A percentile compares a stretch with the other conserved stretches of the same genome.
Evolutionary conservation across 768 basidiomycete genomes (phyloP).

Genomic region (Porpolomopsis calyptriformis): DNA sequence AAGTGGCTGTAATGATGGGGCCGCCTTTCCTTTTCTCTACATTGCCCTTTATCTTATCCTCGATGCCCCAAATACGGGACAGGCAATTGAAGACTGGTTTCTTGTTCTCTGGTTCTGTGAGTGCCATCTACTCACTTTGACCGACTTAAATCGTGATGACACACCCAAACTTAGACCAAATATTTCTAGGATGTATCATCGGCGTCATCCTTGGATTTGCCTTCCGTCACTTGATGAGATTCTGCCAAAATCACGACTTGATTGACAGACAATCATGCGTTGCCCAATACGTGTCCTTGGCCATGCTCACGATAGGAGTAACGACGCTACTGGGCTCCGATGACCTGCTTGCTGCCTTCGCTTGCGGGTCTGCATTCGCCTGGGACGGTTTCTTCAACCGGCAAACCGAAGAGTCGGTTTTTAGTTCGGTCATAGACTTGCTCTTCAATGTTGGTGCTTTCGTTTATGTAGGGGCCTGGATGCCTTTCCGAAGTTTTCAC

Average conservation of each 20-base stretch:
- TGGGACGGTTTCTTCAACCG: constrained; percentile 94
- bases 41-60: constrained; percentile 81
- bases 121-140: constrained; percentile 18
- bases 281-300: constrained; percentile 81
- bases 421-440: constrained; percentile 92
- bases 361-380: constrained; percentile 91
- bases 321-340: constrained; percentile 82
- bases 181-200: constrained; percentile 63
- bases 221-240: constrained; percentile 88
- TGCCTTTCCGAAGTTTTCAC: constrained; percentile 79
- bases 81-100: constrained; percentile 82
- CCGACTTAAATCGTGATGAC: constrained; percentile 8
- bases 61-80: constrained; percentile 43
- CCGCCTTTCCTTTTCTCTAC: constrained; percentile 90
- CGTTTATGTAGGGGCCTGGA: constrained; percentile 95
- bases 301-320: constrained; percentile 75
- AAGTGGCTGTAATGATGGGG: constrained; percentile 93
- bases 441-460: constrained; percentile 94
- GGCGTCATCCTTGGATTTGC: constrained; percentile 65
- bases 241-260: constrained; percentile 74
- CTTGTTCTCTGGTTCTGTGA: constrained; percentile 76
- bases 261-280: constrained; percentile 93
- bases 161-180: constrained; percentile 47
- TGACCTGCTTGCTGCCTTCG: constrained; percentile 89
- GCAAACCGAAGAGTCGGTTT: constrained; percentile 90